A percentile compares a stretch with the other conserved stretches of the same genome.
phyloP scores from a whole-genome alignment of 164 flowering plant species.

The Dillenia turbinata region DNA sequence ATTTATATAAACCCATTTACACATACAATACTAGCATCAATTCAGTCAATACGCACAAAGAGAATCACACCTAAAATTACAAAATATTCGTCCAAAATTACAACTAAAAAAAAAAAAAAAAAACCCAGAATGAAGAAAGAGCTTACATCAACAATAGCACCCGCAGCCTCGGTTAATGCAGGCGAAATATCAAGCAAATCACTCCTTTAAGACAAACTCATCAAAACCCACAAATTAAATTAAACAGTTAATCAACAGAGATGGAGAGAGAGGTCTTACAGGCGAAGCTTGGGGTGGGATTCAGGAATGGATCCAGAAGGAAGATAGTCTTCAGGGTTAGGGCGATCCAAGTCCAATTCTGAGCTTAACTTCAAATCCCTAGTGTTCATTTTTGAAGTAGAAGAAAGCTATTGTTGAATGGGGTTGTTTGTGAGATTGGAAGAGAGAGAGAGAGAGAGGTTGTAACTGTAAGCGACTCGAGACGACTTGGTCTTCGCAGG shows the following conservation, averaged over 20 bases:
- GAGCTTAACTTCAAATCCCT: constrained; percentile 22
- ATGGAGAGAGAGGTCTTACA: constrained; percentile 36
- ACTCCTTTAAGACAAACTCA: constrained; percentile 36
- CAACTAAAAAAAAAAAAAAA: background rate
- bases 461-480: too few relatives aligned
- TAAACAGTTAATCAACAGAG: background rate
- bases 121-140: background rate
- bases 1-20: background rate
- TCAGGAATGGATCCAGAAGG: constrained; percentile 61
- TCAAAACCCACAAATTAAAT: background rate
- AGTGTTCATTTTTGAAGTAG: too few relatives aligned
- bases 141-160: constrained; percentile 89
- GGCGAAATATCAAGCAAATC: constrained; percentile 94
- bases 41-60: background rate
- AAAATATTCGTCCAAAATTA: background rate
- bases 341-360: constrained; percentile 81
- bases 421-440: too few relatives aligned
- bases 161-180: constrained; percentile 83
- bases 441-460: too few relatives aligned
- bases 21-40: background rate
- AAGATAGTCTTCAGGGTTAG: constrained; percentile 84
- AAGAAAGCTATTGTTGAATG: too few relatives aligned
- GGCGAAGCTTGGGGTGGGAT: constrained; percentile 61
- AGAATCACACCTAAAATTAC: background rate
- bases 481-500: too few relatives aligned